These are phyloP conservation scores for Cyberlindnera saturnus DNA, from an alignment of 805 yeast species.

Conservation along the genomic window DNA sequence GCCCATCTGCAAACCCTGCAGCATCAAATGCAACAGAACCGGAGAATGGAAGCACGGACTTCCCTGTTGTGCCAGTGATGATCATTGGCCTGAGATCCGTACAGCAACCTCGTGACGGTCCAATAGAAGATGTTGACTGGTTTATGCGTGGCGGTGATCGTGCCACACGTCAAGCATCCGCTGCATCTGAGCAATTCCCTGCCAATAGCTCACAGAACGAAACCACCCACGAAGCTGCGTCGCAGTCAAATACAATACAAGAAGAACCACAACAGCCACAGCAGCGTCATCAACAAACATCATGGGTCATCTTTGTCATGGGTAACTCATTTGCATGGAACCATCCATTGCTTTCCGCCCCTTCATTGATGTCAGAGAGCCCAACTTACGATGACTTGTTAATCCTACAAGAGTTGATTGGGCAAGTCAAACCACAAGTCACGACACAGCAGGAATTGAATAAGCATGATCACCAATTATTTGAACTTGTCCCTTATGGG, in stretches of 20 bases:
- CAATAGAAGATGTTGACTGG: slow-evolving; percentile 13
- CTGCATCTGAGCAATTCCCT: background rate
- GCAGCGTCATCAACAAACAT: slow-evolving; percentile 25
- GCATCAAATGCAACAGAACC: background rate
- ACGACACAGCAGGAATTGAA: slow-evolving; percentile 36
- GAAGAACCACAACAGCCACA: background rate
- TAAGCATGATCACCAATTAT: slow-evolving; percentile 30
- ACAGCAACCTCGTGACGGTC: slow-evolving; percentile 13
- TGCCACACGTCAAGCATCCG: background rate
- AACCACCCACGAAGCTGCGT: background rate
- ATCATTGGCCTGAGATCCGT: slow-evolving; percentile 44
- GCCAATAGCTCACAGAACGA: background rate
- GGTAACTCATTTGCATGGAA: slow-evolving; percentile 47
- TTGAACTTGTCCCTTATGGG: slow-evolving; percentile 12
- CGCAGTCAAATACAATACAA: background rate
- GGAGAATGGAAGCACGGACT: background rate
- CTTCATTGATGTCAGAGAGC: slow-evolving; percentile 39
- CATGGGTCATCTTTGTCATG: slow-evolving; percentile 60
- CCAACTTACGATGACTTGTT: slow-evolving; percentile 47
- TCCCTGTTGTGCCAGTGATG: slow-evolving; percentile 36
- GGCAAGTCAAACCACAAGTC: slow-evolving; percentile 38
- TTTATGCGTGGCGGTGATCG: slow-evolving; percentile 6
- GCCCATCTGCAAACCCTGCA: background rate
- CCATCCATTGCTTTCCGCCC: slow-evolving; percentile 44
- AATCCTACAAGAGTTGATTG: slow-evolving; percentile 41